phyloP scores from a whole-genome alignment of 371 early-diverging fungal species.

The Mucor ambiguus region DNA sequence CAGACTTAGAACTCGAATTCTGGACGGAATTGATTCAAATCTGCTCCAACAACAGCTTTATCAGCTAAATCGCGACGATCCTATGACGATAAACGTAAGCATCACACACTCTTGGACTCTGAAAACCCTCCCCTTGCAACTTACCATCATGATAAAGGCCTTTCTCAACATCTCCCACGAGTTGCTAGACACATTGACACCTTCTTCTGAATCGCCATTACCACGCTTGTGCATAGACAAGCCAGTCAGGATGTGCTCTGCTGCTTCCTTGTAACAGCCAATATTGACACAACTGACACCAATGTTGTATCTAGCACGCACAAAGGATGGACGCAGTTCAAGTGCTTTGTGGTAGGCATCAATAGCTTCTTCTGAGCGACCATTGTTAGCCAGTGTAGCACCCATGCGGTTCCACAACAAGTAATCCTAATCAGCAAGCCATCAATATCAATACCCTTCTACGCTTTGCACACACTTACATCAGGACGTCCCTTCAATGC shows the following conservation, averaged over 20 bases:
- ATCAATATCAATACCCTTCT: neutral
- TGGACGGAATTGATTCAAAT: constrained; percentile 61
- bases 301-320: constrained; percentile 96
- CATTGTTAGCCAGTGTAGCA: constrained; percentile 94
- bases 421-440: constrained; percentile 72
- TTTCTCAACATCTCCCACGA: constrained; percentile 69
- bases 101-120: neutral
- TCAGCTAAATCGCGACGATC: constrained; percentile 61
- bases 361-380: constrained; percentile 80
- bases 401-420: constrained; percentile 96
- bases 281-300: constrained; percentile 94
- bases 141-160: constrained; percentile 68
- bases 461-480: constrained; percentile 41
- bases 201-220: constrained; percentile 50
- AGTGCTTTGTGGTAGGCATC: constrained; percentile 95
- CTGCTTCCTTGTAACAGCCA: constrained; percentile 91
- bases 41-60: constrained; percentile 60
- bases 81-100: constrained; percentile 18
- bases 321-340: constrained; percentile 91
- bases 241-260: constrained; percentile 90
- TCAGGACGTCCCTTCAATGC: constrained; percentile 91
- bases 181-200: constrained; percentile 65
- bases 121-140: neutral
- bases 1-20: constrained; percentile 62
- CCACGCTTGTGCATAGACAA: constrained; percentile 78